Evolutionary conservation across 495 filamentous ascomycete species (phyloP), one percentile per base, ranked within the genome.

Genomic region (Lophiotrema nucula): DNA sequence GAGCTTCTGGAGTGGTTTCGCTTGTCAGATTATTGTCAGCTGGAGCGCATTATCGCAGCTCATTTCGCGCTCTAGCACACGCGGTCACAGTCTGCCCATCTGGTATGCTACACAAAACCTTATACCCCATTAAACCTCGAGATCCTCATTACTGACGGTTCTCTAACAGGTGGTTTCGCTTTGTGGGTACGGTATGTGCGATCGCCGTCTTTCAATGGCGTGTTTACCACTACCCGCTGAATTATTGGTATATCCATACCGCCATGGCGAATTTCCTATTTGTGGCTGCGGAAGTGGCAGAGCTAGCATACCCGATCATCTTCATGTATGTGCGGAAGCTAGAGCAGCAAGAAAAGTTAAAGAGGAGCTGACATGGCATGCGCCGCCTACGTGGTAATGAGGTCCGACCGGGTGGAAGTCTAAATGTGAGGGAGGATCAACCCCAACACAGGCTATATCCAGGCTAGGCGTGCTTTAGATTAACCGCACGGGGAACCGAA

Each of bases 151-250:
- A 35, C 31, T n/a, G n/a, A 35, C 31, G n/a, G 31, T 35, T 35
- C 31, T 1, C 24, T 15, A 4, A 21, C 51, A 54, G 51, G 51
- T 54, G 21, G 19, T 54, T 26, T 25, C 21, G 51, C 3, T 54
- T 44, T 19, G 46, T 41, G n/a, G 51, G 51, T 12, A 54, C 51
- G 1, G 25, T 54, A 15, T 54, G 51, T 27, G 51, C 51, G 2
- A 54, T 45, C 33, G 41, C 38, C 8, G 51, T 54, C 21, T 54
- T 54, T 25, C 41, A 54, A 24, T 54, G 51, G 51, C 51, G 51
- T 10, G 39, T 35, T 8, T 54, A 45, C n/a, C 16, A 35, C 4
- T 54, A 44, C 16, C 51, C 51, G 18, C 38, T 10, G 15, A 41
- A 44, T 41, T 54, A 54, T 25, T 19, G 15, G 41, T 54, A 54